Evolutionary conservation across 331 rosid species (phyloP).

Genomic region (Quercus tomentella): DNA sequence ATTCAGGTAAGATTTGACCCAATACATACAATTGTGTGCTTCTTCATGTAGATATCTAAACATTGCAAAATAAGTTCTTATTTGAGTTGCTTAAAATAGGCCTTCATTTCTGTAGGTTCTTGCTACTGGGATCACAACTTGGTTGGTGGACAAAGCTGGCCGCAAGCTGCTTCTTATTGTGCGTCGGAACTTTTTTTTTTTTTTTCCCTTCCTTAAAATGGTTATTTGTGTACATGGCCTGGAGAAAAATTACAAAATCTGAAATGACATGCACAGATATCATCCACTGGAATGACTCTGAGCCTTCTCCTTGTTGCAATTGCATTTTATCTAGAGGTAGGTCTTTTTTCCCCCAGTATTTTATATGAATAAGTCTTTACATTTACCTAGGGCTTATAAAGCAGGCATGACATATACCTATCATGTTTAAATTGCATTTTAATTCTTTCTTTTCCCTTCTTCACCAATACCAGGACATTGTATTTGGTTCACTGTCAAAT

Average conservation of each 20-base stretch:
- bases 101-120: slow-evolving; percentile 44
- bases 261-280: slow-evolving; percentile 43
- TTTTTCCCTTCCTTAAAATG: neutral
- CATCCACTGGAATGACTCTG: slow-evolving; percentile 61
- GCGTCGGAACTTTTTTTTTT: slow-evolving; percentile 22
- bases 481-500: slow-evolving; percentile 77
- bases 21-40: neutral
- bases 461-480: slow-evolving; percentile 33
- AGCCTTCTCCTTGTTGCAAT: slow-evolving; percentile 65
- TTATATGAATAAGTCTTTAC: neutral
- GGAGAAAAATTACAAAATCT: neutral
- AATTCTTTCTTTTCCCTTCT: slow-evolving; percentile 2
- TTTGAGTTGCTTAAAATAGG: neutral
- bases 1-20: slow-evolving; percentile 42
- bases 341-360: neutral
- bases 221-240: neutral
- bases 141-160: slow-evolving; percentile 80
- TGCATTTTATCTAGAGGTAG: slow-evolving; percentile 69
- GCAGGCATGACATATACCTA: neutral
- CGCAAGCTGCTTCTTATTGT: slow-evolving; percentile 75
- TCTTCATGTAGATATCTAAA: neutral
- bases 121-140: slow-evolving; percentile 69
- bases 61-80: slow-evolving; percentile 1
- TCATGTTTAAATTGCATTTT: neutral
- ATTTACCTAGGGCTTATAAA: neutral